These are phyloP conservation scores for Botrytis hyacinthi DNA, from an alignment of 2,329 filamentous ascomycete species.

Conservation along the genomic window DNA sequence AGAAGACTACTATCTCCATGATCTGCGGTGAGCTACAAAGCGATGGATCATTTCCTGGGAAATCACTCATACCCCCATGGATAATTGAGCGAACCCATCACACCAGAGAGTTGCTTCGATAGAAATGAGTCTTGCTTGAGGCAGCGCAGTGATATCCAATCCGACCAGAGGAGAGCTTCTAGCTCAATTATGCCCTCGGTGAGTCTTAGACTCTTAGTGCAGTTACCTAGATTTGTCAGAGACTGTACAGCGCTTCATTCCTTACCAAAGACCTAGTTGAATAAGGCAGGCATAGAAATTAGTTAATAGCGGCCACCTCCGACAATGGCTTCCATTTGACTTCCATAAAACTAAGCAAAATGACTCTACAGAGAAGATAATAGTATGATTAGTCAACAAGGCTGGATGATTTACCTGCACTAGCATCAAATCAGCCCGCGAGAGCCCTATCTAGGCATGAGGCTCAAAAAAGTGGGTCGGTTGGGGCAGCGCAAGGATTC, in stretches of 20 bases:
- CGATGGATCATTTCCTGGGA: background rate
- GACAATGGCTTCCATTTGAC: background rate
- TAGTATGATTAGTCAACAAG: background rate
- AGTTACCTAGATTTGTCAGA: slow-evolving; percentile 6
- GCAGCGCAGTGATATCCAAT: background rate
- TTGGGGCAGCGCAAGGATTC: background rate
- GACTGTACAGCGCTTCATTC: background rate
- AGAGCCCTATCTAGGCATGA: slow-evolving; percentile 1
- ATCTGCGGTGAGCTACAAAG: background rate
- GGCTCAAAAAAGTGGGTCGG: slow-evolving; percentile 4
- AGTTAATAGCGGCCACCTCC: background rate
- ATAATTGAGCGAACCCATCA: background rate
- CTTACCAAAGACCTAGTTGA: background rate
- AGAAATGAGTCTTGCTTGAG: background rate
- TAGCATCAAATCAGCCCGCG: background rate
- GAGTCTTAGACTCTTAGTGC: background rate
- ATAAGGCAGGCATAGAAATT: background rate
- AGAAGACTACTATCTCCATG: background rate
- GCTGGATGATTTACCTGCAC: slow-evolving; percentile 1
- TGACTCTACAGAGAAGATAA: background rate
- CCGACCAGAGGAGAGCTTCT: background rate
- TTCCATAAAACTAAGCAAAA: background rate
- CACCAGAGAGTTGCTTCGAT: background rate
- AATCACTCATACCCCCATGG: background rate
- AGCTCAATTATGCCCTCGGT: background rate